Evolutionary conservation across 148 eudicot genomes (phyloP).

Genomic region (Cornus kousa): DNA sequence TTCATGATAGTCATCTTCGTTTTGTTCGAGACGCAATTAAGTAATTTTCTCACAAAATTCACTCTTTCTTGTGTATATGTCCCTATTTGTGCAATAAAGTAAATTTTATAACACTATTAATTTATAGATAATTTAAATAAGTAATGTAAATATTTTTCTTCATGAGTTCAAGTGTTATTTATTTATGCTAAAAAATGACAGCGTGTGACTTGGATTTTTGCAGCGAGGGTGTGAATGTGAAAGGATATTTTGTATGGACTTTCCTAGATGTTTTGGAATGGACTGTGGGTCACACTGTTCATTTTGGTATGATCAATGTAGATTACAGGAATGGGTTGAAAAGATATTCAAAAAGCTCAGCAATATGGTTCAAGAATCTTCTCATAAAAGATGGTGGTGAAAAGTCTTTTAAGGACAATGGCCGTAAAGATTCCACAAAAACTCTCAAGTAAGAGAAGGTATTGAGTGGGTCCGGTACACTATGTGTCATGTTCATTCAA

Average conservation of each 20-base stretch:
- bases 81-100: too few species aligned
- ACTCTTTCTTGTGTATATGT: too few species aligned
- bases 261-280: constrained; percentile 14
- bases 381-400: neutral
- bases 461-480: too few species aligned
- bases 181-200: too few species aligned
- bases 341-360: constrained; percentile 11
- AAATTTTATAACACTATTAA: too few species aligned
- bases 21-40: neutral
- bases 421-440: too few species aligned
- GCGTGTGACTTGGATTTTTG: neutral
- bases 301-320: constrained; percentile 12
- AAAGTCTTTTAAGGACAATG: too few species aligned
- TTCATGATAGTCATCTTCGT: neutral
- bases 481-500: too few species aligned
- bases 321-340: constrained; percentile 5
- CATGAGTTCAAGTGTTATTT: too few species aligned
- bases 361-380: constrained; percentile 11
- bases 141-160: too few species aligned
- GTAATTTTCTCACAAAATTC: neutral
- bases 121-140: too few species aligned
- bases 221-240: constrained; percentile 3
- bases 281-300: neutral
- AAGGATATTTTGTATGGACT: constrained; percentile 19
- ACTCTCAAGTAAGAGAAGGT: too few species aligned